These are phyloP conservation scores for Phyllostachys edulis DNA, from an alignment of 176 grass and related monocot genomes.

Conservation along the genomic window DNA sequence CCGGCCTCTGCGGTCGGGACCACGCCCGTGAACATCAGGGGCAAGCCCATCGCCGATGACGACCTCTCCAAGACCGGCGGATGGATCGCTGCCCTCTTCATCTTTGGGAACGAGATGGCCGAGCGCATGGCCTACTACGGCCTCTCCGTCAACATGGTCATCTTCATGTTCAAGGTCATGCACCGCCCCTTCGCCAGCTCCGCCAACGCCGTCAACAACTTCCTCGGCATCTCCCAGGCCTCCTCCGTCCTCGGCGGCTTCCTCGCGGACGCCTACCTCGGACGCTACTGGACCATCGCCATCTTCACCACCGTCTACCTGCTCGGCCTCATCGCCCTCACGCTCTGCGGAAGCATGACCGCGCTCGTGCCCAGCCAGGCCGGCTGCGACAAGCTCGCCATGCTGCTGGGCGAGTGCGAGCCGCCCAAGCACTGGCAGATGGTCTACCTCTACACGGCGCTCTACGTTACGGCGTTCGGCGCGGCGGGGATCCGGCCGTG, in stretches of 20 bases:
- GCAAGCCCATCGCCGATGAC: no score
- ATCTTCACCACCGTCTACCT: constrained; percentile 85
- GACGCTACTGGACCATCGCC: constrained; percentile 93
- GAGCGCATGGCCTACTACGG: constrained; percentile 98
- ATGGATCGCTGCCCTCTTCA: not conserved
- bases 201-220: constrained; percentile 78
- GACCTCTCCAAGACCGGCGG: not conserved
- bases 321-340: constrained; percentile 74
- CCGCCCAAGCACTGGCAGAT: constrained; percentile 63
- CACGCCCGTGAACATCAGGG: no score
- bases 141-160: constrained; percentile 84
- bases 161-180: constrained; percentile 94
- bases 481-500: constrained; percentile 84
- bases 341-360: constrained; percentile 57
- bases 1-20: no score
- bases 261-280: constrained; percentile 93
- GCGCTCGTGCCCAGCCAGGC: constrained; percentile 55
- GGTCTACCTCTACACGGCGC: constrained; percentile 75
- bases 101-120: constrained; percentile 62
- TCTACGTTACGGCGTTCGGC: constrained; percentile 69
- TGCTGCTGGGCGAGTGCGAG: constrained; percentile 61
- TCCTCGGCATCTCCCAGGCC: constrained; percentile 91
- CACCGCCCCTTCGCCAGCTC: constrained; percentile 73
- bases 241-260: constrained; percentile 90
- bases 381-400: constrained; percentile 59